Conservation (phyloP, 495 filamentous ascomycete genomes). For the Penicillium coffeae region DNA sequence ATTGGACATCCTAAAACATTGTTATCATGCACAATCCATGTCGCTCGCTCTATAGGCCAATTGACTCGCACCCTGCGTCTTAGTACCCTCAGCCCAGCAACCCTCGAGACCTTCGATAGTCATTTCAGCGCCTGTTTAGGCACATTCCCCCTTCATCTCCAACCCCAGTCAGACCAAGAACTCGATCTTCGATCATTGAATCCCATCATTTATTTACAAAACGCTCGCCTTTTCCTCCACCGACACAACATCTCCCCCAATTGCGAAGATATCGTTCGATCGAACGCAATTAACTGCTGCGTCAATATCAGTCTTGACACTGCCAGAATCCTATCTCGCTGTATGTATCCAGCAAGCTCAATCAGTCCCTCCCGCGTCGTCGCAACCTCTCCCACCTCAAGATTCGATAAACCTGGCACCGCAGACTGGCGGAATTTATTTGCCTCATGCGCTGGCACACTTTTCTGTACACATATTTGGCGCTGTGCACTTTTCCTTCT, state of each 20-base stretch:
- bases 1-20: constrained; percentile 53
- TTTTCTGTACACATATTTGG: constrained; percentile 84
- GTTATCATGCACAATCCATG: constrained; percentile 75
- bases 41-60: constrained; percentile 76
- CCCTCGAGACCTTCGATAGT: constrained; percentile 76
- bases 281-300: constrained; percentile 73
- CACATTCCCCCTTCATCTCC: constrained; percentile 70
- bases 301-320: constrained; percentile 72
- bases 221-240: constrained; percentile 78
- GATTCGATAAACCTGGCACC: constrained; percentile 19
- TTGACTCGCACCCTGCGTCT: constrained; percentile 69
- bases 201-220: constrained; percentile 74
- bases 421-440: constrained; percentile 49
- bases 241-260: constrained; percentile 83
- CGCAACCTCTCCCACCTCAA: too few species aligned
- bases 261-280: constrained; percentile 60
- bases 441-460: constrained; percentile 54
- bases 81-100: constrained; percentile 60
- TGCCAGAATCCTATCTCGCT: constrained; percentile 65
- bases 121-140: constrained; percentile 73
- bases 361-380: too few species aligned
- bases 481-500: constrained; percentile 80
- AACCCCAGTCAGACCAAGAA: constrained; percentile 56
- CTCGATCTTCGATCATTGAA: constrained; percentile 71
- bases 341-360: too few species aligned